phyloP scores from a whole-genome alignment of 2,329 filamentous ascomycete species.

The Zymoseptoria tritici region DNA sequence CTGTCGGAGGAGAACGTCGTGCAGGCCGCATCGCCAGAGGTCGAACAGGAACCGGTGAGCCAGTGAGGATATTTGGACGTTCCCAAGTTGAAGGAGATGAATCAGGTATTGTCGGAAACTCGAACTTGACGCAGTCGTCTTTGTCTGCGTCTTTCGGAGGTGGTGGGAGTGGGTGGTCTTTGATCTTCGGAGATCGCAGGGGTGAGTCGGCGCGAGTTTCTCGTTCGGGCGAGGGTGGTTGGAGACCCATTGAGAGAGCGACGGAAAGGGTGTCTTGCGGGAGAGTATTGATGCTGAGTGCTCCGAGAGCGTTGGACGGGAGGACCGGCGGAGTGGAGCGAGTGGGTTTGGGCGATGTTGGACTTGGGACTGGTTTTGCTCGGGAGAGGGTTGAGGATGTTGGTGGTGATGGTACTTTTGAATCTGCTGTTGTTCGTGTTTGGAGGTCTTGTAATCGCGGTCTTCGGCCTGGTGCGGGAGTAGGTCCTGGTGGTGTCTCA shows the following conservation, averaged over 20 bases:
- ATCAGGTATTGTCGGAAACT: conserved; percentile 15
- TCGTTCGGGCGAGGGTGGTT: conserved; percentile 12
- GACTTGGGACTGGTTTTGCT: conserved; percentile 4
- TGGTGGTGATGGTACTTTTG: conserved; percentile 21
- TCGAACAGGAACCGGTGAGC: conserved; percentile 5
- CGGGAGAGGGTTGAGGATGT: conserved; percentile 9
- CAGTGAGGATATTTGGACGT: conserved; percentile 5
- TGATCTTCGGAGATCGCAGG: conserved; percentile 8
- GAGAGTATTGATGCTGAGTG: conserved; percentile 24
- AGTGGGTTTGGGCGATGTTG: conserved; percentile 9
- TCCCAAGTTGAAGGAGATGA: conserved; percentile 10
- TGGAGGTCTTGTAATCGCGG: conserved; percentile 5
- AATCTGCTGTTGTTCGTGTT: conserved; percentile 14
- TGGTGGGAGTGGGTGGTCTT: conserved; percentile 7
- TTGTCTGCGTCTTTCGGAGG: neutral
- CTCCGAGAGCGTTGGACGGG: conserved; percentile 20
- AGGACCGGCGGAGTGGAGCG: conserved; percentile 22
- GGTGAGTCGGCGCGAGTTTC: conserved; percentile 16
- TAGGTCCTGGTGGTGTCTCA: neutral
- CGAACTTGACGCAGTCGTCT: conserved; percentile 4
- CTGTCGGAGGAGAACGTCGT: neutral
- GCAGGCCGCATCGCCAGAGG: neutral
- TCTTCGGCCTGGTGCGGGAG: neutral
- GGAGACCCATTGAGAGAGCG: conserved; percentile 14
- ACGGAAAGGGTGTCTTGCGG: conserved; percentile 10